A percentile compares a stretch with the other conserved stretches of the same genome.
These are phyloP conservation scores for Harringtonia lauricola DNA, from an alignment of 2,329 filamentous ascomycete species.

Conservation along the genomic window DNA sequence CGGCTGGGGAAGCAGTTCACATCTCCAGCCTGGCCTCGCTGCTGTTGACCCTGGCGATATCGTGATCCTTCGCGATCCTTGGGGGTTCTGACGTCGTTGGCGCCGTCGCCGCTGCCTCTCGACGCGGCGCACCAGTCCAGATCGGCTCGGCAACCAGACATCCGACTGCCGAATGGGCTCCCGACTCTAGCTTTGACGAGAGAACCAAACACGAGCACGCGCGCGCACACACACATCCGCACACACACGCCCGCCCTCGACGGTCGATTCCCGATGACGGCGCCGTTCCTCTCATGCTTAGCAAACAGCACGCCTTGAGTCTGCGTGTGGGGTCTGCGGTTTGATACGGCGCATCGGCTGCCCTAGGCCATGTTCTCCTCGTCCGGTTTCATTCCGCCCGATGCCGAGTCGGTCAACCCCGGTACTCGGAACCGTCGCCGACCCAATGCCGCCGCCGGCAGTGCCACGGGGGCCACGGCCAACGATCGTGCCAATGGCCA, in stretches of 20 bases:
- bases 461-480: conserved; percentile 15
- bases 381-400: conserved; percentile 31
- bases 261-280: conserved; percentile 1
- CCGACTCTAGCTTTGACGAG: too few relatives aligned
- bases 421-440: conserved; percentile 43
- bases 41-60: too few relatives aligned
- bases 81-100: too few relatives aligned
- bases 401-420: conserved; percentile 26
- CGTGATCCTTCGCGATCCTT: too few relatives aligned
- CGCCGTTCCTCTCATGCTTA: conserved; percentile 1
- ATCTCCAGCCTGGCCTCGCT: too few relatives aligned
- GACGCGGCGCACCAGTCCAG: too few relatives aligned
- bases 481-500: conserved; percentile 16
- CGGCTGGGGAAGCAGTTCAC: too few relatives aligned
- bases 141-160: too few relatives aligned
- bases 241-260: neutral
- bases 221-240: neutral
- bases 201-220: neutral
- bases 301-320: neutral
- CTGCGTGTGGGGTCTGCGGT: conserved; percentile 1
- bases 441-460: conserved; percentile 19
- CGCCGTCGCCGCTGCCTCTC: too few relatives aligned
- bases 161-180: too few relatives aligned
- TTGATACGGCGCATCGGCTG: conserved; percentile 13
- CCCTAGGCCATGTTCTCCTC: conserved; percentile 27